Base-by-base conservation (phyloP, 78 protist genomes). In the Capsaspora owczarzaki region DNA sequence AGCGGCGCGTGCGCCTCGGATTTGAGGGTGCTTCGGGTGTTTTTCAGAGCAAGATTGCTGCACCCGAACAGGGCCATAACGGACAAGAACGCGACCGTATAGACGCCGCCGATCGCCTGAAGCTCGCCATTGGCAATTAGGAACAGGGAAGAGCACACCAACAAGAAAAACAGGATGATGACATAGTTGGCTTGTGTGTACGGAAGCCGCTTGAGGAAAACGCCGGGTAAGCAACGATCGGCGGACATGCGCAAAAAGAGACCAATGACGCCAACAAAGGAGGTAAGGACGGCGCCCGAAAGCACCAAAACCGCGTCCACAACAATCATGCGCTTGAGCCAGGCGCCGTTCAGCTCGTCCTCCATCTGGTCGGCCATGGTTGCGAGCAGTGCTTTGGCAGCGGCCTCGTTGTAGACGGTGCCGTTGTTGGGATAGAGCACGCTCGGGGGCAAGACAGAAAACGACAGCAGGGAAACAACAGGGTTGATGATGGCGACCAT, bases 241-340 rank as follows among this genome's bases (percentile, higher is more conserved):
- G 81, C 82, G 14, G 90, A 63, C 89, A 91, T 84, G 40, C 95
- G 81, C 35, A 82, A 23, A 2, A 85, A 85, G 1, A 91, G 74
- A 37, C 95, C 95, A 63, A 72, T 78, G 40, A 87, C 84, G 70
- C 95, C 95, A 12, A 91, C 92, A 51, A 86, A 89, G 35, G 81
- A 72, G 10, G 93, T 90, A 27, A 90, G 80, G 0, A 90, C 93
- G 0, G 90, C 78, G 44, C 93, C 93, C 16, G 88, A 83, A 22
- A 86, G 79, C 19, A 90, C 93, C 35, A 84, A 8, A 10, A 41
- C 46, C 2, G 93, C 93, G 70, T 90, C 90, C 49, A 90, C 75
- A 38, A 78, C 61, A 8, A 90, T 76, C 22, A 61, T 16, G 41
- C 33, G 4, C 70, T 33, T 27, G 16, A 61, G 75, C 75, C 43